Evolutionary conservation across 2,329 filamentous ascomycete genomes (phyloP).

Genomic region (Colletotrichum chlorophyti): DNA sequence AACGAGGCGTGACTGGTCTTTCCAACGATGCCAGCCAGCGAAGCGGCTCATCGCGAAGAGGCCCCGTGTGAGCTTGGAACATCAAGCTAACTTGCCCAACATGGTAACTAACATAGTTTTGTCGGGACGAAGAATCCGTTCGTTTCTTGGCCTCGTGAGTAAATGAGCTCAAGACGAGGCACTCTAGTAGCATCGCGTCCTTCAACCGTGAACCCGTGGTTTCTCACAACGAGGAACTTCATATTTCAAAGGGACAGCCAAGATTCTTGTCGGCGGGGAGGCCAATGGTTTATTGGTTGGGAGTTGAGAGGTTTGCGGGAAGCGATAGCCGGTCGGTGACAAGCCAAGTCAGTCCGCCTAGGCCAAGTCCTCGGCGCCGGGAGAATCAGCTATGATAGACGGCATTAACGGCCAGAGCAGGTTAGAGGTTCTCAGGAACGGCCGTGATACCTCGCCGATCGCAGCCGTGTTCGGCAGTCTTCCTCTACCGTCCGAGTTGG

Average conservation of each 20-base stretch:
- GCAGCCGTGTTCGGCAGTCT: constrained; percentile 12
- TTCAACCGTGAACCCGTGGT: neutral
- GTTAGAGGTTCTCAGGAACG: neutral
- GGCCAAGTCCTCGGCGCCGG: constrained; percentile 17
- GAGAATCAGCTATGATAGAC: neutral
- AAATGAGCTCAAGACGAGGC: neutral
- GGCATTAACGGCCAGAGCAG: neutral
- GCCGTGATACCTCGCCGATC: constrained; percentile 4
- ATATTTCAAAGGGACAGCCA: constrained; percentile 13
- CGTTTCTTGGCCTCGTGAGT: neutral
- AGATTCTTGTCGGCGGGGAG: constrained; percentile 16
- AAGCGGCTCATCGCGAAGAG: neutral
- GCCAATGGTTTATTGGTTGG: neutral
- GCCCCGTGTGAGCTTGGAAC: neutral
- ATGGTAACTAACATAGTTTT: neutral
- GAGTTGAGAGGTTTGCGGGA: neutral
- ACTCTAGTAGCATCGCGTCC: neutral
- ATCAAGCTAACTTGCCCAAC: neutral
- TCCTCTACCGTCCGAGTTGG: constrained; percentile 8
- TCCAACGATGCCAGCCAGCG: neutral
- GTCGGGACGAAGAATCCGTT: constrained; percentile 2
- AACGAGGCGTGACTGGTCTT: neutral
- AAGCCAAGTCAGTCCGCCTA: constrained; percentile 11
- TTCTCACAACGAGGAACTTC: neutral
- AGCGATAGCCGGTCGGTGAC: neutral